A percentile compares a stretch with the other conserved stretches of the same genome.
Conservation (phyloP, 805 yeast genomes). For the Metschnikowia similis region DNA sequence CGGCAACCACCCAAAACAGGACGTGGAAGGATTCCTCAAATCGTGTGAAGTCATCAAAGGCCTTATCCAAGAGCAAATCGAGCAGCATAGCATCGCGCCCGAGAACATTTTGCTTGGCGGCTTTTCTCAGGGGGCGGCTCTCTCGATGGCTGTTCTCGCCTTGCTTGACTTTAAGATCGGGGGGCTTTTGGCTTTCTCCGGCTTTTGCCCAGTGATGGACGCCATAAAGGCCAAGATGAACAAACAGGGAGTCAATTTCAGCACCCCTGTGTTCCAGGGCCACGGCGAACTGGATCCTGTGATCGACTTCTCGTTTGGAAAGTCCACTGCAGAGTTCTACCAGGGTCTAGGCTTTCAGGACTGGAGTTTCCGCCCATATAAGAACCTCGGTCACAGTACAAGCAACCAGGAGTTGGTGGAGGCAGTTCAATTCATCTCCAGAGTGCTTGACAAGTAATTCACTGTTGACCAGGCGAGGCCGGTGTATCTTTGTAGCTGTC, state of each 20-base stretch:
- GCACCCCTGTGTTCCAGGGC: conserved; percentile 80
- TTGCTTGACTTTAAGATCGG: conserved; percentile 60
- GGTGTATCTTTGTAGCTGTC: neutral
- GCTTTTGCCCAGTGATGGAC: conserved; percentile 50
- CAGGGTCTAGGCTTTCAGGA: conserved; percentile 42
- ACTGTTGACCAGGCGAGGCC: neutral
- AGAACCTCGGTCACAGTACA: conserved; percentile 65
- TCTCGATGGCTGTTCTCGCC: conserved; percentile 60
- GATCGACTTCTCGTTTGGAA: conserved; percentile 41
- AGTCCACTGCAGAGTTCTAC: conserved; percentile 42
- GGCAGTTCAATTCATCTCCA: conserved; percentile 33
- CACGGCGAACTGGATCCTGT: conserved; percentile 82
- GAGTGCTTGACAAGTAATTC: conserved; percentile 14
- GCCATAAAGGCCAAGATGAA: conserved; percentile 17
- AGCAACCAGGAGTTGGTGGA: conserved; percentile 62
- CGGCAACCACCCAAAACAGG: conserved; percentile 43
- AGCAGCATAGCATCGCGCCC: conserved; percentile 47
- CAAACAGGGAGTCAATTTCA: conserved; percentile 38
- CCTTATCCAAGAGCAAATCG: conserved; percentile 51
- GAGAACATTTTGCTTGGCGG: conserved; percentile 87
- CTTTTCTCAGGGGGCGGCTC: conserved; percentile 90
- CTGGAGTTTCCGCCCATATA: conserved; percentile 48
- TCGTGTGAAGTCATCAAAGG: conserved; percentile 43
- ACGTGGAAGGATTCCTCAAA: conserved; percentile 50
- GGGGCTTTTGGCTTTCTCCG: conserved; percentile 75